Base-by-base conservation (phyloP, 768 basidiomycete genomes). In the Saitozyma sp. region DNA sequence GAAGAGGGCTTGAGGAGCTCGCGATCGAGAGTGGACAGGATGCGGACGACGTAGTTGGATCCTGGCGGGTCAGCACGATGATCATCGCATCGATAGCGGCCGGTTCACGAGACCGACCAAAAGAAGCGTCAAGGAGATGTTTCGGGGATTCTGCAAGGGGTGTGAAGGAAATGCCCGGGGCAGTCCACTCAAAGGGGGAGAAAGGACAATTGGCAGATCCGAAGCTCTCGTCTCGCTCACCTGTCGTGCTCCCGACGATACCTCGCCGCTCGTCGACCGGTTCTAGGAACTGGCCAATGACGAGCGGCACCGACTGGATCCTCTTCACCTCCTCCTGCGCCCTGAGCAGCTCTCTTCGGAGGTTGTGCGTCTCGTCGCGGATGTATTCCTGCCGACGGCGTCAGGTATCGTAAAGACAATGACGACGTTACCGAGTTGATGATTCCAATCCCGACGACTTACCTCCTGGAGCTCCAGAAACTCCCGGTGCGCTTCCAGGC, bases 271-370 rank as follows among this genome's bases (percentile, higher is more conserved):
- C 91, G 83, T 99, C 96, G 78, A 99, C 97, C 56, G 96, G 90
- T 82, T 99, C 96, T 42, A 98, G 86, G 83, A 99, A 99, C 80
- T 99, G 96, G 60, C 96, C 96, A 74, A 99, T 99, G 77, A 99
- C 96, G 14, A 99, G 87, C 0, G 96, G 96, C 7, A 99, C 96
- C 57, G 91, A 91, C 82, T 98, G 93, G 78, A 99, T 99, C 62
- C 96, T 90, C 82, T 97, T 96, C 77, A 99, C 96, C 82, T 99
- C 96, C 79, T 99, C 96, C 77, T 99, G 96, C 0, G 96, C 96
- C 60, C 96, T 91, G 69, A 98, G 90, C 64, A 99, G 88, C 81
- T 99, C 96, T 54, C 95, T 88, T 80, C 98, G 95, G 59, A 99
- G 86, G 75, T 97, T 97, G 14, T 91, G 91, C 74, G 96, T 94